Evolutionary conservation across 805 yeast genomes (phyloP).

Genomic region (Teunomyces kruisii): DNA sequence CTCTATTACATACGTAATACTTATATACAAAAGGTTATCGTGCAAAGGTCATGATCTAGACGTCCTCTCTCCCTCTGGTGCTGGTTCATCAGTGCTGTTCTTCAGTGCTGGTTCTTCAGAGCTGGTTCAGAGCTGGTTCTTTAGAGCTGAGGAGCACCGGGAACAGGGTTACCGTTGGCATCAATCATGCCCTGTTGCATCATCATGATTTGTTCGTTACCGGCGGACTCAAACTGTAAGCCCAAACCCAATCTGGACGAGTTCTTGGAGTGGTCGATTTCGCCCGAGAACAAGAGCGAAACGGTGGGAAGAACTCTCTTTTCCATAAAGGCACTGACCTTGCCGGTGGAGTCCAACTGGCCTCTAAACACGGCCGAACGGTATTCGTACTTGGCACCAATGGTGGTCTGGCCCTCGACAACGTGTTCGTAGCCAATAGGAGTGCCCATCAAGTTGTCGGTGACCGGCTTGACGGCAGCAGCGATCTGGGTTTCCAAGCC

Average conservation of each 20-base stretch:
- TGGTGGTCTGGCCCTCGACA: slow-evolving; percentile 86
- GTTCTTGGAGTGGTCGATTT: slow-evolving; percentile 75
- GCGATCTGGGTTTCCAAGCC: slow-evolving; percentile 85
- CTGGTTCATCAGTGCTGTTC: too few relatives aligned
- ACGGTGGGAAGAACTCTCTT: slow-evolving; percentile 91
- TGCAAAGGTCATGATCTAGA: not conserved
- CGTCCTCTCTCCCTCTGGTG: too few relatives aligned
- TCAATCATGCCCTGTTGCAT: slow-evolving; percentile 86
- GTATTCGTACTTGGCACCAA: slow-evolving; percentile 97
- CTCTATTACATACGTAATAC: not conserved
- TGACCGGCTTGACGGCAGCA: slow-evolving; percentile 72
- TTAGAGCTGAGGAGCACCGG: slow-evolving; percentile 66
- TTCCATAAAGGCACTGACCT: slow-evolving; percentile 87
- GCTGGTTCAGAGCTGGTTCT: too few relatives aligned
- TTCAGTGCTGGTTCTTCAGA: too few relatives aligned
- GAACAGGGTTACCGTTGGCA: slow-evolving; percentile 82
- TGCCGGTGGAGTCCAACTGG: slow-evolving; percentile 87
- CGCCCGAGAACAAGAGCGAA: slow-evolving; percentile 85
- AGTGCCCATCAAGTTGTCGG: slow-evolving; percentile 71
- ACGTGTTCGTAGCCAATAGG: slow-evolving; percentile 83
- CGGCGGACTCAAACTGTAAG: slow-evolving; percentile 92
- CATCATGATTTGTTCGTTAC: slow-evolving; percentile 88
- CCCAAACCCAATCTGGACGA: slow-evolving; percentile 89
- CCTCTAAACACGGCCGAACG: slow-evolving; percentile 96
- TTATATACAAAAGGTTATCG: not conserved